phyloP scores from a whole-genome alignment of 2,329 filamentous ascomycete genomes.

The Sclerotinia subarctica region DNA sequence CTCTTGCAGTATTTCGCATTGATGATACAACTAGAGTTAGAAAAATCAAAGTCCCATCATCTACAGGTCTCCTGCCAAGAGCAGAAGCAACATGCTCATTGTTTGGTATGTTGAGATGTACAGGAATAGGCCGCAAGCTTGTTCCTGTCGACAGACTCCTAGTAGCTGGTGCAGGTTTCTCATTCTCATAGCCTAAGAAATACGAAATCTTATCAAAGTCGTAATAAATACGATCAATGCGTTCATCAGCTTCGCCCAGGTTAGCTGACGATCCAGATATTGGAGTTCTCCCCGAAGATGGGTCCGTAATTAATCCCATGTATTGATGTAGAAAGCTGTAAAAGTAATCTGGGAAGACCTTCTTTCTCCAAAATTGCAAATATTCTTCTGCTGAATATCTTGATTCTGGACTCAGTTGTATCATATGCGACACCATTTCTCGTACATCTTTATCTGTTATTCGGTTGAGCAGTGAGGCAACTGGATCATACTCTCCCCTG shows the following conservation, averaged over 20 bases:
- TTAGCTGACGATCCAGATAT: constrained; percentile 68
- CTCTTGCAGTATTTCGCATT: constrained; percentile 81
- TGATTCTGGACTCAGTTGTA: constrained; percentile 86
- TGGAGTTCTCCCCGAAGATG: constrained; percentile 72
- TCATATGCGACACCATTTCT: constrained; percentile 92
- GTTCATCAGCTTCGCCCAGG: constrained; percentile 82
- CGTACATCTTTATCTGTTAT: constrained; percentile 85
- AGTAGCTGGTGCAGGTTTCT: constrained; percentile 32
- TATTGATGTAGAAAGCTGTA: constrained; percentile 97
- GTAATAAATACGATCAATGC: constrained; percentile 87
- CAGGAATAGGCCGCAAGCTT: constrained; percentile 66
- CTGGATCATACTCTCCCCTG: constrained; percentile 86
- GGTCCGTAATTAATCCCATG: constrained; percentile 92
- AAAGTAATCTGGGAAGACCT: constrained; percentile 94
- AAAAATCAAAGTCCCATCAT: constrained; percentile 92
- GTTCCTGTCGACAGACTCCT: constrained; percentile 46
- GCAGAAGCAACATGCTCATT: constrained; percentile 68
- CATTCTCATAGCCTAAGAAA: constrained; percentile 73
- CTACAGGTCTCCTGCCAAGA: constrained; percentile 59
- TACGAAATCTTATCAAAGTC: constrained; percentile 99
- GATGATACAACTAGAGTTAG: constrained; percentile 85
- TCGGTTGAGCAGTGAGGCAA: constrained; percentile 73
- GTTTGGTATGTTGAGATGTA: constrained; percentile 83
- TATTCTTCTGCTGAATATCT: constrained; percentile 94
- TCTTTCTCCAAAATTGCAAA: constrained; percentile 84